A percentile compares a stretch with the other conserved stretches of the same genome.
Conservation (phyloP, 169 alveolate species). For the Plasmodium inui region DNA sequence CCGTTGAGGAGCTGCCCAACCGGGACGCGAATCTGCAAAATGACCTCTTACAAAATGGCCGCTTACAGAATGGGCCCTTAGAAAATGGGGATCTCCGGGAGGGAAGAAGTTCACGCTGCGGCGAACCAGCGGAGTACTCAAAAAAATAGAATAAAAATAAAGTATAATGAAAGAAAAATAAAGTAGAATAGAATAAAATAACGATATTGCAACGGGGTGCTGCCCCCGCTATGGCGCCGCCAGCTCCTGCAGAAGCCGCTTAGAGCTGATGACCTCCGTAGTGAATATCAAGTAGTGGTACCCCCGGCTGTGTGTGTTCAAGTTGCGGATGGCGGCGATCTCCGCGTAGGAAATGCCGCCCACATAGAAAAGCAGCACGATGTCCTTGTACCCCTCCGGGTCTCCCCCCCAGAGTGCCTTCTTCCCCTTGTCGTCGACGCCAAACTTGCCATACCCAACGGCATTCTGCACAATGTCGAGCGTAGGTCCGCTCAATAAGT, state of each 20-base stretch:
- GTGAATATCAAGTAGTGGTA: slow-evolving; percentile 69
- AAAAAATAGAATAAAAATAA: no score
- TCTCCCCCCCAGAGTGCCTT: not conserved
- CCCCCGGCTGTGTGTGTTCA: slow-evolving; percentile 42
- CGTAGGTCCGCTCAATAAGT: slow-evolving; percentile 49
- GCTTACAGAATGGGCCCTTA: no score
- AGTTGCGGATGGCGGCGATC: slow-evolving; percentile 80
- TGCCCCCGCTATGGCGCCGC: not conserved
- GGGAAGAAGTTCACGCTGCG: not conserved
- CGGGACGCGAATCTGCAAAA: not conserved
- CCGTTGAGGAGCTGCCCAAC: not conserved
- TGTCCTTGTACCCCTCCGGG: not conserved
- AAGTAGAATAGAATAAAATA: not conserved
- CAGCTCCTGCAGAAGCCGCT: slow-evolving; percentile 16
- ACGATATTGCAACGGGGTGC: not conserved
- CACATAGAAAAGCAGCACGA: slow-evolving; percentile 77
- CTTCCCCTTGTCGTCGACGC: not conserved
- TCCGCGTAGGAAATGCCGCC: slow-evolving; percentile 86
- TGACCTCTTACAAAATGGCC: no score
- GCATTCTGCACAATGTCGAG: slow-evolving; percentile 53
- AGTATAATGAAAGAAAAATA: no score
- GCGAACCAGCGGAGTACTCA: not conserved
- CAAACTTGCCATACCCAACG: slow-evolving; percentile 33
- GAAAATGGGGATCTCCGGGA: not conserved
- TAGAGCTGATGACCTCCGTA: slow-evolving; percentile 58